Evolutionary conservation across 1,284 basidiomycete genomes (phyloP), one percentile per base, ranked within the genome.

Genomic region (Heterobasidion annosum): DNA sequence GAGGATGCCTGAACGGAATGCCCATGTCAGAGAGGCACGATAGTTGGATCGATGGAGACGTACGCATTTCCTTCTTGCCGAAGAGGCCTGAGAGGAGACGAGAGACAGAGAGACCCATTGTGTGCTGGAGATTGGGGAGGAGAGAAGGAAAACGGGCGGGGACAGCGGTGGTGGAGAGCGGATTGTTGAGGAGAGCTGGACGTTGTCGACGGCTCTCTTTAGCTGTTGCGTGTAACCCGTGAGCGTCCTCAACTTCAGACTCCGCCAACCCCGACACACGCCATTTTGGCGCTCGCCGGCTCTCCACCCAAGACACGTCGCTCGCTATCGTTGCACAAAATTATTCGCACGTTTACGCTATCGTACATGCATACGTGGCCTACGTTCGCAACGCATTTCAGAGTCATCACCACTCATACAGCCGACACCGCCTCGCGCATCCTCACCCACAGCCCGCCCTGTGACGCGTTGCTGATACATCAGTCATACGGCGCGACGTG

Each of bases 41-140:
- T 58, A 58, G 63, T 63, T 61, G 56, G 62, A 63, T 56, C 57
- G 63, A 62, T 62, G 61, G 61, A 56, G 60, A 61, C 92, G 70
- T 73, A 95, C 96, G 93, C 95, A 99, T 98, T 77, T 99, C 97
- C 82, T 91, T 97, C 83, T 98, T 98, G 75, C 96, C 96, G 67
- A 99, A 95, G 71, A 99, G 82, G 71, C 82, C 83, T 58, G 83
- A 81, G 68, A 97, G 83, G 54, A 94, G 77, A 66, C 74, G 81
- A 63, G 92, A 95, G 65, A 95, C 75, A 48, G 83, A 84, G 63
- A 95, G 77, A 86, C 93, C 91, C 91, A 94, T 94, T 70, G 67
- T 62, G 56, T 33, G 55, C 3, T 25, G 49, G 52, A 46, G 53
- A 58, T 54, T 57, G 54, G 55, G 52, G 56, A 57, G 54, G 54